phyloP scores from a whole-genome alignment of 306 rosid genomes.

The Fragaria ananassa region DNA sequence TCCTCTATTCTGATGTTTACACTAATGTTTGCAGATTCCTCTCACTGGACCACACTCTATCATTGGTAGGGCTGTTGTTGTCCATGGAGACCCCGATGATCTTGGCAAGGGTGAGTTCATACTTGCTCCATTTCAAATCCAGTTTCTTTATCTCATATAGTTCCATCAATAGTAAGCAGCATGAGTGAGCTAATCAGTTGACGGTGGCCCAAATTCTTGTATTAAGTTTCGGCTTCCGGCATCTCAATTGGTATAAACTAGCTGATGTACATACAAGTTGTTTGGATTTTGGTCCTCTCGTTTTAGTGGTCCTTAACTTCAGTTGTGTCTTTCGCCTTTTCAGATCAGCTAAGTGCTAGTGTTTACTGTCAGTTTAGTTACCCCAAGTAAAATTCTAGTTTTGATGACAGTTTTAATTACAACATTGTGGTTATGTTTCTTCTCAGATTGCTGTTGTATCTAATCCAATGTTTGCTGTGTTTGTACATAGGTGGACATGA shows the following conservation, averaged over 20 bases:
- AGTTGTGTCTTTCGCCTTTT: neutral
- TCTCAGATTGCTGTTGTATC: neutral
- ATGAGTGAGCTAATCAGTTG: neutral
- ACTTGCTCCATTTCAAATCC: neutral
- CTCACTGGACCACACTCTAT: constrained; percentile 76
- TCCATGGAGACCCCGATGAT: constrained; percentile 91
- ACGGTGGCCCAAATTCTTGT: neutral
- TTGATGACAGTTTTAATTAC: neutral
- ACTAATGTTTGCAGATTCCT: constrained; percentile 62
- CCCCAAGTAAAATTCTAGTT: neutral
- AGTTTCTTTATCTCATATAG: neutral
- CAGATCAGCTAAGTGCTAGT: neutral
- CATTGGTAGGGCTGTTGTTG: constrained; percentile 95
- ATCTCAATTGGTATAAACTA: neutral
- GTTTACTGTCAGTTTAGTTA: neutral
- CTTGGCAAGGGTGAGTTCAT: constrained; percentile 75
- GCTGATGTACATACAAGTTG: neutral
- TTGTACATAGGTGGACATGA: constrained; percentile 79
- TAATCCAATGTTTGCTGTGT: neutral
- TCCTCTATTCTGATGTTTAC: constrained; percentile 14
- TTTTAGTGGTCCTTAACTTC: neutral
- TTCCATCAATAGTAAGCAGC: neutral
- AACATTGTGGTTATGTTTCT: neutral
- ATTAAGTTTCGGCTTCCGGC: neutral
- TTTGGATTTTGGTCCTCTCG: neutral